phyloP scores from a whole-genome alignment of 177 flowering plant species.

The Vitis hybrid region DNA sequence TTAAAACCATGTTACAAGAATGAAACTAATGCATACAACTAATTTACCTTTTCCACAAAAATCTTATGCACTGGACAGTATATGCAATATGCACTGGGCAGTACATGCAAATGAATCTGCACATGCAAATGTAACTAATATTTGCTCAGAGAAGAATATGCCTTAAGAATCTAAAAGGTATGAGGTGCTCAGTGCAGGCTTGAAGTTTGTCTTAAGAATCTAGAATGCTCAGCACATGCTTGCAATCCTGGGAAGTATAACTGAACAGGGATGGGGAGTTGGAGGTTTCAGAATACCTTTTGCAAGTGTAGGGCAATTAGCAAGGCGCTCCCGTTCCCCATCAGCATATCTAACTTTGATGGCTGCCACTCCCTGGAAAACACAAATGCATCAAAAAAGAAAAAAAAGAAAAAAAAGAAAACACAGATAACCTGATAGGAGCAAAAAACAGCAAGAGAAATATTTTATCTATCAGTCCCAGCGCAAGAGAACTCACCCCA shows the following conservation, averaged over 20 bases:
- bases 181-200: too few relatives aligned
- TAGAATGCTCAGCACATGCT: background rate
- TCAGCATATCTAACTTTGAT: conserved; percentile 57
- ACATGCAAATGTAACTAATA: too few relatives aligned
- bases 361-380: conserved; percentile 35
- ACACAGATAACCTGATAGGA: too few relatives aligned
- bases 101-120: too few relatives aligned
- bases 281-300: background rate
- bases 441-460: background rate
- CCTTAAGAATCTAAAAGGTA: too few relatives aligned
- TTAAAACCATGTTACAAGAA: background rate
- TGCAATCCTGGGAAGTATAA: background rate
- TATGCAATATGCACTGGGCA: too few relatives aligned
- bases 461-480: background rate
- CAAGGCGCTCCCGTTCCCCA: conserved; percentile 47
- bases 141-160: too few relatives aligned
- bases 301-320: conserved; percentile 22
- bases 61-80: too few relatives aligned
- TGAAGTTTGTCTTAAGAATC: too few relatives aligned
- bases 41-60: too few relatives aligned
- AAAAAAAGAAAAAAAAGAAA: background rate
- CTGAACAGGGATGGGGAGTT: too few relatives aligned
- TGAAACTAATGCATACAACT: background rate
- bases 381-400: background rate
- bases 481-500: conserved; percentile 41